Evolutionary conservation across 148 eudicot genomes (phyloP), one percentile per base, ranked within the genome.

Genomic region (Fagopyrum homotropicum): DNA sequence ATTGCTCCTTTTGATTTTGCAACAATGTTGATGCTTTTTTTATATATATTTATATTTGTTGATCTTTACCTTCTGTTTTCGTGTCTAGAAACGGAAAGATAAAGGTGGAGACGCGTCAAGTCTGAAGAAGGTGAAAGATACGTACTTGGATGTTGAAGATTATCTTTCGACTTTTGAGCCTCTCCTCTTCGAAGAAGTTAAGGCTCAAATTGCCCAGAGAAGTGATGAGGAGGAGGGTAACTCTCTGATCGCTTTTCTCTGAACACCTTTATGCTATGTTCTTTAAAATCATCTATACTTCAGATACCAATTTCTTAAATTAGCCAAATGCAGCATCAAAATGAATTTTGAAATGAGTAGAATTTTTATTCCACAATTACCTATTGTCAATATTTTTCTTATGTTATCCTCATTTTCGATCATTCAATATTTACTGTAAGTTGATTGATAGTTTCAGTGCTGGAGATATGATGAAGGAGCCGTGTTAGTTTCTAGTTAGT

Each of bases 111-210:
- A 72, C 50, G 66, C 44, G 76, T 45, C 73, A 72, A 92, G 86
- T 4, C 64, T 94, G 77, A 85, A 69, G 74, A 35, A 85, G 80
- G 98, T 90, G 76, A 91, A 91, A 84, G 82, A 88, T 77, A 86
- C 90, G 7, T 94, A 79, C 75, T 80, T 76, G 48, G 88, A 91
- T 79, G 87, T 90, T 59, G 86, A 88, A 75, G 98, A 94, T 57
- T 94, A 91, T 79, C 86, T 94, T 59, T 76, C 82, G 5, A 90
- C 88, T 7, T 94, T 94, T 52, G 97, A 91, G 84, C 96, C 96
- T 8, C 91, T 91, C 74, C 84, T 94, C 55, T 94, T 94, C 72
- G 97, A 91, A 86, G 97, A 94, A 81, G 96, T 87, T 68, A 90
- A 94, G 82, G 87, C 95, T n/a, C 95, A 91, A 83, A 88, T 93